A percentile compares a stretch with the other conserved stretches of the same genome.
Conservation (phyloP, 139 green algal genomes). For the Chlamydomonas urium region DNA sequence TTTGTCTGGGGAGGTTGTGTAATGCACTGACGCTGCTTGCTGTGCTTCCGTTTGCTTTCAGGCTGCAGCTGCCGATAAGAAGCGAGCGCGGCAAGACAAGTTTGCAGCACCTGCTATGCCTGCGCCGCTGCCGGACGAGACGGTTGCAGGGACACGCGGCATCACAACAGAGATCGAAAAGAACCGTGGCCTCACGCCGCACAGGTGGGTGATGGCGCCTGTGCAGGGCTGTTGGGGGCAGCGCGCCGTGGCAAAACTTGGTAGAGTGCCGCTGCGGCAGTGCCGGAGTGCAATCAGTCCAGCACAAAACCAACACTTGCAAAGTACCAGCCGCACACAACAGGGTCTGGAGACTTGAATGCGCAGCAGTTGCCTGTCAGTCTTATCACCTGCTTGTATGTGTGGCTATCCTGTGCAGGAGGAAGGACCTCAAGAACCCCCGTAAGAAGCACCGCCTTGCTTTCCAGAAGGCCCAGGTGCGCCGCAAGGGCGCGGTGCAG, state of each 20-base stretch:
- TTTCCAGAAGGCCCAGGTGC: slow-evolving; percentile 77
- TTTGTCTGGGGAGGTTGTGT: too few species aligned
- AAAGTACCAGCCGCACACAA: too few species aligned
- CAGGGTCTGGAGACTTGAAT: too few species aligned
- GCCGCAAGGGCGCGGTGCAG: slow-evolving; percentile 83
- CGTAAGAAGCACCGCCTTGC: slow-evolving; percentile 74
- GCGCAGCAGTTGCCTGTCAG: too few species aligned
- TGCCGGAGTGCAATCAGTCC: too few species aligned
- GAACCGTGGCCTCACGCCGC: slow-evolving; percentile 94
- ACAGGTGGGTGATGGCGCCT: slow-evolving; percentile 56
- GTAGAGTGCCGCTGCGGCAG: too few species aligned
- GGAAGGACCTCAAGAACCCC: slow-evolving; percentile 93
- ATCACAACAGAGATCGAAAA: slow-evolving; percentile 85
- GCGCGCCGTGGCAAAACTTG: too few species aligned
- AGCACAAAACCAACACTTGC: too few species aligned
- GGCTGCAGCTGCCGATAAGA: slow-evolving; percentile 28
- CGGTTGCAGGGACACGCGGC: slow-evolving; percentile 35
- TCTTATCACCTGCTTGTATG: too few species aligned
- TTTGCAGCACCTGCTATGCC: slow-evolving; percentile 28
- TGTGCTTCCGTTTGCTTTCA: slow-evolving; percentile 12
- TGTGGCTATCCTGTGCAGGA: slow-evolving; percentile 48
- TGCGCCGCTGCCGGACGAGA: slow-evolving; percentile 54
- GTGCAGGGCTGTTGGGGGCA: neutral
- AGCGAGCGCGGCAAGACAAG: slow-evolving; percentile 40
- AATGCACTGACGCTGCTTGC: too few species aligned